Evolutionary conservation across 305 asterid species (phyloP).

Genomic region (Fraxinus angustifolia): DNA sequence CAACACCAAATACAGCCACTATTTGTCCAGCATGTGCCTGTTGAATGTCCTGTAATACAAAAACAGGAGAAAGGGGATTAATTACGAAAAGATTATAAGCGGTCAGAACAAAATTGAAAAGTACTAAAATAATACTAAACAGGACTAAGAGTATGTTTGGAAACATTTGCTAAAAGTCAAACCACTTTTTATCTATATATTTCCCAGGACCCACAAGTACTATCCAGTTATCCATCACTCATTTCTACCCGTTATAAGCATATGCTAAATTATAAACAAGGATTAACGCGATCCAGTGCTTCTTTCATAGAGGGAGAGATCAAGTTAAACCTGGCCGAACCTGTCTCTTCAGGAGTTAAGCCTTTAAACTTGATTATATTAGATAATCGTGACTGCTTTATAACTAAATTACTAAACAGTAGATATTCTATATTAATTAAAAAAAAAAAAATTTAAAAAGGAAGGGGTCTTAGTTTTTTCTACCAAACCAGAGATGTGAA

Average conservation of each 20-base stretch:
- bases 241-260: neutral
- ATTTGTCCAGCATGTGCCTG: slow-evolving; percentile 99
- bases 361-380: neutral
- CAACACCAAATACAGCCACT: slow-evolving; percentile 98
- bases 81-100: neutral
- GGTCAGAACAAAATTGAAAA: neutral
- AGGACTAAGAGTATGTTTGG: neutral
- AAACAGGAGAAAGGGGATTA: neutral
- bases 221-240: neutral
- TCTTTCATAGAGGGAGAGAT: neutral
- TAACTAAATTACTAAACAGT: neutral
- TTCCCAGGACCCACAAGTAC: neutral
- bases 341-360: neutral
- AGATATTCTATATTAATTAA: neutral
- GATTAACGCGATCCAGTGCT: neutral
- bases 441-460: neutral
- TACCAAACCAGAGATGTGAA: neutral
- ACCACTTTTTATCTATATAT: neutral
- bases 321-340: neutral
- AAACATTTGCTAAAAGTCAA: neutral
- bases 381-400: neutral
- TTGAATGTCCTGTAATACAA: slow-evolving; percentile 69
- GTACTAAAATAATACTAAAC: neutral
- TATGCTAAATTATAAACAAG: neutral
- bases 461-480: neutral